Evolutionary conservation across 768 basidiomycete genomes (phyloP), one percentile per base, ranked within the genome.

Genomic region (Kwoniella newhampshirensis): DNA sequence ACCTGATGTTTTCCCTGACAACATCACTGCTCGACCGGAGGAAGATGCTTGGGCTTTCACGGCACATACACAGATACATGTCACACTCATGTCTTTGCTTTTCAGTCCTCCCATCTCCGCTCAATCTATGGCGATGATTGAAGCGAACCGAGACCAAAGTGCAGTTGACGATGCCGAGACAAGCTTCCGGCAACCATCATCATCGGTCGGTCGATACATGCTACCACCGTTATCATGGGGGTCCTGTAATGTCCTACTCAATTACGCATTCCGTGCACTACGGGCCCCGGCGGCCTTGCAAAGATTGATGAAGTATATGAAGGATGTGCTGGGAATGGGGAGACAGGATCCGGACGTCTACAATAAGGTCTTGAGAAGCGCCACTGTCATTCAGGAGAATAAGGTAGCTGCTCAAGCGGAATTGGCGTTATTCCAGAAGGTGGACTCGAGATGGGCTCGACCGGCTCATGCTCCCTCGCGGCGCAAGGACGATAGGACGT

Each of bases 61-160:
- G 12, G 71, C 75, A 0, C 68, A 62, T 20, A 71, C 72, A 3
- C 76, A 77, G 21, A 62, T 71, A 28, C 69, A 71, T 35, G 59
- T 68, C 21, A 75, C 76, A 1, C 62, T 77, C 11, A 61, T 66
- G 27, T 75, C 73, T 2, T 62, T 77, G 36, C 50, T 76, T 11
- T 67, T 67, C 45, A 51, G 64, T 3, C 75, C 72, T 15, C 75
- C 75, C 9, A 64, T 69, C 4, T 64, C 64, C 1, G 51, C 65
- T 9, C 35, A 55, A 6, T 63, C 63, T 4, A 57, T 69, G 51
- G 47, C 43, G n/a, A 35, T 58, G 13, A 60, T 63, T 11, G 62
- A 27, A n/a, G 42, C 32, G 39, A 47, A 58, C 15, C 43, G 47
- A 42, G 46, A 41, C 20, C n/a, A 37, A 25, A 17, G 43, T 15